Evolutionary conservation across 2,329 filamentous ascomycete genomes (phyloP), one percentile per base, ranked within the genome.

Genomic region (Sporothrix protearum): DNA sequence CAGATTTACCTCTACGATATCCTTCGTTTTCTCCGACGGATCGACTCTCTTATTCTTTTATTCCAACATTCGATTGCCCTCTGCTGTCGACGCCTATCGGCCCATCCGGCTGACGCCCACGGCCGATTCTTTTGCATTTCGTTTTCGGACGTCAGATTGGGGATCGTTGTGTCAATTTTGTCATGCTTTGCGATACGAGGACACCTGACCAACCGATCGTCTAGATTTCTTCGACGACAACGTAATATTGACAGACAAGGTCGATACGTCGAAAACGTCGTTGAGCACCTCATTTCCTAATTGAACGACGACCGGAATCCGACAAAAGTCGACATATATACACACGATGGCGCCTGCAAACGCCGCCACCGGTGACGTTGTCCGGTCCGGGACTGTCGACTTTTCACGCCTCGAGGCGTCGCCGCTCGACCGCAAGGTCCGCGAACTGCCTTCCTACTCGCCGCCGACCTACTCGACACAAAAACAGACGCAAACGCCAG

Each of bases 401-500:
- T 64, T 64, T 45, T 45, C 36, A 22, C 39, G 14, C 39, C 39
- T 30, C 39, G 39, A 47, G 10, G 63, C 22, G 12, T 25, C 66
- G 39, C 25, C 36, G 6, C 39, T 61, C 39, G 53, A 69, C 53
- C 36, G 36, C 66, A 42, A 63, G 22, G 47, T 49, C 33, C 70
- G 45, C 47, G 64, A 71, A 33, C 47, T 68, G 59, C 69, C 55
- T 3, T 57, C 69, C 12, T 63, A 69, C 53, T 69, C 64, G 2
- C 66, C 63, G 59, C 66, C 67, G 36, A 22, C 33, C 0, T 70
- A 70, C 25, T 42, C 45, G n/a, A 61, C 25, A 66, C 63, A 45
- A 45, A 47, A 64, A 39, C 39, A 61, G 30, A 36, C 28, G 16
- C 33, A 63, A 4, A 63, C 59, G n/a, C 42, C 36, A 42, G n/a